These are phyloP conservation scores for Erigeron philadelphicus DNA, from an alignment of 140 eudicot species.

Conservation along the genomic window DNA sequence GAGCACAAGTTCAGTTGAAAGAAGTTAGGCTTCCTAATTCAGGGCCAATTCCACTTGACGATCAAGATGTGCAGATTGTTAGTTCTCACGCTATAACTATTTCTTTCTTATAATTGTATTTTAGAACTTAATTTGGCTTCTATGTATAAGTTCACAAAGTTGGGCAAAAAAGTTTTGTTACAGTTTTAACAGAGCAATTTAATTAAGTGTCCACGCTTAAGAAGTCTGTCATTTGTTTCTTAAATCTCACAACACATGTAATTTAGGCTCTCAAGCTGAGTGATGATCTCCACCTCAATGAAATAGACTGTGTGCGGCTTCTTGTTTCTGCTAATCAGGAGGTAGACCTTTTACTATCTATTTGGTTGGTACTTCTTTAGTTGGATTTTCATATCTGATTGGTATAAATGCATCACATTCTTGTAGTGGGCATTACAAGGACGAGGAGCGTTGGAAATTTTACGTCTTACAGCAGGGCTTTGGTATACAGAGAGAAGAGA, in stretches of 20 bases:
- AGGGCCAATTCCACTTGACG: slow-evolving; percentile 75
- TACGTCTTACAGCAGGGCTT: slow-evolving; percentile 82
- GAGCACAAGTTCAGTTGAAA: slow-evolving; percentile 77
- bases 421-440: slow-evolving; percentile 85
- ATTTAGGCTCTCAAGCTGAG: slow-evolving; percentile 75
- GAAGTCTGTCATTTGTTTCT: background rate
- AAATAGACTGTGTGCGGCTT: slow-evolving; percentile 76
- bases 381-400: slow-evolving; percentile 19
- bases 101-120: slow-evolving; percentile 18
- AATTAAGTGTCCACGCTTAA: background rate
- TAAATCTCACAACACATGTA: slow-evolving; percentile 1
- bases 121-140: slow-evolving; percentile 10
- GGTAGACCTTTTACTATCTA: slow-evolving; percentile 37
- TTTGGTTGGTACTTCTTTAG: slow-evolving; percentile 11
- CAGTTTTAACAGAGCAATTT: slow-evolving; percentile 9
- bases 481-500: slow-evolving; percentile 99
- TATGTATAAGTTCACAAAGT: slow-evolving; percentile 10
- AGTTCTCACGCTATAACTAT: slow-evolving; percentile 30
- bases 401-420: slow-evolving; percentile 16
- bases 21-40: slow-evolving; percentile 95
- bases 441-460: slow-evolving; percentile 65
- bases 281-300: slow-evolving; percentile 97
- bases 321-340: slow-evolving; percentile 95
- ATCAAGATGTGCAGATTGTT: slow-evolving; percentile 95
- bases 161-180: background rate